phyloP scores from a whole-genome alignment of 495 filamentous ascomycete species.

The Daldinia loculata region DNA sequence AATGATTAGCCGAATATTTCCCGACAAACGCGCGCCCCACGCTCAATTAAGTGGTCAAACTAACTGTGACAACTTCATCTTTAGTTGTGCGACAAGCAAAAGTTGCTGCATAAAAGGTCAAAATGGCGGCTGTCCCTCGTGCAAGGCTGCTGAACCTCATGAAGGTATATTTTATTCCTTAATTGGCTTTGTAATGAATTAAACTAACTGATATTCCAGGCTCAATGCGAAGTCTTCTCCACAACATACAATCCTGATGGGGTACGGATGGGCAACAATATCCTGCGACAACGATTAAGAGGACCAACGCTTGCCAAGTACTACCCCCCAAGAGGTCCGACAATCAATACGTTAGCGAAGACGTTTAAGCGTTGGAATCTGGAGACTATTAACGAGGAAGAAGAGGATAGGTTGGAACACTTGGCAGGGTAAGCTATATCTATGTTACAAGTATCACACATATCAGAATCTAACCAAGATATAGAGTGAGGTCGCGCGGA shows the following conservation, averaged over 20 bases:
- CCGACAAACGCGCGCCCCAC: constrained; percentile 8
- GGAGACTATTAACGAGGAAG: constrained; percentile 73
- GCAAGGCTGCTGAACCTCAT: constrained; percentile 78
- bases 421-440: constrained; percentile 67
- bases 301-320: constrained; percentile 82
- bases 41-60: constrained; percentile 1
- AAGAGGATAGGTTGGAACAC: constrained; percentile 80
- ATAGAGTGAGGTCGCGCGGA: constrained; percentile 76
- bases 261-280: constrained; percentile 83
- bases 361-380: constrained; percentile 64
- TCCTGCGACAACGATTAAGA: constrained; percentile 82
- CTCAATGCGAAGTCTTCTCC: constrained; percentile 89
- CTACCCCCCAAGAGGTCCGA: constrained; percentile 80
- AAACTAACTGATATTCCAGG: constrained; percentile 57
- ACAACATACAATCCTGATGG: constrained; percentile 87
- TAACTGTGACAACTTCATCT: constrained; percentile 19
- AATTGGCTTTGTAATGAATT: not conserved
- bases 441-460: not conserved
- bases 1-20: constrained; percentile 11
- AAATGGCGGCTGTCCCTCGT: constrained; percentile 74
- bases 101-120: constrained; percentile 28
- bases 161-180: constrained; percentile 64
- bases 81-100: constrained; percentile 8
- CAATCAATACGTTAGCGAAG: constrained; percentile 71
- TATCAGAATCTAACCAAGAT: constrained; percentile 14